phyloP scores from a whole-genome alignment of 805 yeast species.

The Kregervanrija fluxuum region DNA sequence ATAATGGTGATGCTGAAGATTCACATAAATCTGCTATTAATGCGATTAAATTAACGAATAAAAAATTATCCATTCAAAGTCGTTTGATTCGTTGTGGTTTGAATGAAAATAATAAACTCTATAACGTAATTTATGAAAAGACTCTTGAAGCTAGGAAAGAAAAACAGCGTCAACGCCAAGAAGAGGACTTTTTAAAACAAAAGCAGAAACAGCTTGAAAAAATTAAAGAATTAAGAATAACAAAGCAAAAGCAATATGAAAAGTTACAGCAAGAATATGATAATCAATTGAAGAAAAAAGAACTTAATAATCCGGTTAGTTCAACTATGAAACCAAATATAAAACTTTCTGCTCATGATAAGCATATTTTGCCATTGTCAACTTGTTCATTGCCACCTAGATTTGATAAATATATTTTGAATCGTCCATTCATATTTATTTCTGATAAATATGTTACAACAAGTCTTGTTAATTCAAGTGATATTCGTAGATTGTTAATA shows the following conservation, averaged over 20 bases:
- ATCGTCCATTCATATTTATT: constrained; percentile 52
- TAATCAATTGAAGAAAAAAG: not conserved
- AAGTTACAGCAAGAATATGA: not conserved
- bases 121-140: constrained; percentile 25
- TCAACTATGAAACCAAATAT: constrained; percentile 2
- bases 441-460: constrained; percentile 43
- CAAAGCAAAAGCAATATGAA: not conserved
- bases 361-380: constrained; percentile 24
- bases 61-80: constrained; percentile 43
- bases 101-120: constrained; percentile 36
- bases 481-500: constrained; percentile 50
- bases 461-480: constrained; percentile 41
- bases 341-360: constrained; percentile 23
- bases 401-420: constrained; percentile 41
- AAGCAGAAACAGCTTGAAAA: constrained; percentile 16
- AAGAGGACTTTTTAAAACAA: constrained; percentile 19
- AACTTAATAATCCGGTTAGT: not conserved
- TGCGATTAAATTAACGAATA: constrained; percentile 36
- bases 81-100: constrained; percentile 45
- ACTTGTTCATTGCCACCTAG: constrained; percentile 37
- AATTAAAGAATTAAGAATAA: constrained; percentile 5
- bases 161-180: constrained; percentile 29
- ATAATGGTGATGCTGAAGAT: constrained; percentile 38
- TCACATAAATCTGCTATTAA: constrained; percentile 40
- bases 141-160: constrained; percentile 30